Evolutionary conservation across 495 filamentous ascomycete species (phyloP).

Genomic region (Talaromyces wortmannii): DNA sequence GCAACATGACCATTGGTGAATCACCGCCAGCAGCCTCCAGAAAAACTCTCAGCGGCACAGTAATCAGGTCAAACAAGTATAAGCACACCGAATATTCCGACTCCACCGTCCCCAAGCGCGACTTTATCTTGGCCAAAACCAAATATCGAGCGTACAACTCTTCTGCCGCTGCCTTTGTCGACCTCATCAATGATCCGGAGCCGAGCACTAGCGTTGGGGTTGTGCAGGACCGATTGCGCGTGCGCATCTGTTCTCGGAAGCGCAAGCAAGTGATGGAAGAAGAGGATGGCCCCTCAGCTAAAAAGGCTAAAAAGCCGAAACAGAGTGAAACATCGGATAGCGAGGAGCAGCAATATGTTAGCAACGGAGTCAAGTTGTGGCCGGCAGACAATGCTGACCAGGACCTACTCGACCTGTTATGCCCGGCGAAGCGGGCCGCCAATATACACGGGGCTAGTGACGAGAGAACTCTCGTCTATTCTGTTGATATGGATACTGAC

Average conservation of each 20-base stretch:
- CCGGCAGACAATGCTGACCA: constrained; percentile 42
- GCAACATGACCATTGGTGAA: background rate
- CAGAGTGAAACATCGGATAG: constrained; percentile 5
- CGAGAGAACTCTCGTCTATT: constrained; percentile 49
- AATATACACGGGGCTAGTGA: constrained; percentile 48
- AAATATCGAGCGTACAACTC: constrained; percentile 54
- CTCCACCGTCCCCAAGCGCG: constrained; percentile 28
- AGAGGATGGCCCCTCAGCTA: constrained; percentile 25
- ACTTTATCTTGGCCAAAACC: constrained; percentile 51
- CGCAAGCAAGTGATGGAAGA: constrained; percentile 27
- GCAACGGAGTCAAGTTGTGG: constrained; percentile 50
- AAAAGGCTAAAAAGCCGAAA: background rate
- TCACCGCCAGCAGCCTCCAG: background rate
- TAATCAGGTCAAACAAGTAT: constrained; percentile 26
- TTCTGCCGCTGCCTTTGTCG: constrained; percentile 52
- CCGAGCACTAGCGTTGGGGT: constrained; percentile 14
- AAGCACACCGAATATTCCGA: constrained; percentile 43
- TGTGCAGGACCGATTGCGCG: constrained; percentile 40
- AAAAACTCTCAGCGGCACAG: background rate
- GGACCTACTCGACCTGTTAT: constrained; percentile 49
- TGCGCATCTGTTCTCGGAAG: constrained; percentile 43
- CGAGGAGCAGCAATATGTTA: constrained; percentile 37
- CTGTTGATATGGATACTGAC: constrained; percentile 41
- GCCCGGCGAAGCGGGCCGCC: constrained; percentile 41
- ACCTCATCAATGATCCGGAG: constrained; percentile 55